Evolutionary conservation across 495 filamentous ascomycete genomes (phyloP).

Genomic region (Tuber melanosporum): DNA sequence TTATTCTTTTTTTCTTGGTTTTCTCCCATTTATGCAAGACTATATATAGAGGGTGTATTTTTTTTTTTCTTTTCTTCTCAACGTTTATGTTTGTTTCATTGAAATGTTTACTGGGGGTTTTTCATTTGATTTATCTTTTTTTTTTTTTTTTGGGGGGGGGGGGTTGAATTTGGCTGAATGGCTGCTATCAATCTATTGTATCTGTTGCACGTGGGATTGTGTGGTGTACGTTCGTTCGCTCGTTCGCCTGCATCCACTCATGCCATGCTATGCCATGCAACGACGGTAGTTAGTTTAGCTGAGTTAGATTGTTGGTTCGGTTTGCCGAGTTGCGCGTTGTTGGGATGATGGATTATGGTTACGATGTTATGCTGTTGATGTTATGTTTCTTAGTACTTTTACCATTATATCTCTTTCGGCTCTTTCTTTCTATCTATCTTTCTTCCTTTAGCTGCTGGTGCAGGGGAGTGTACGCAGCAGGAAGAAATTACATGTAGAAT

Average conservation of each 20-base stretch:
- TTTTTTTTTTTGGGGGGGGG: background rate
- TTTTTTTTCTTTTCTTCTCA: background rate
- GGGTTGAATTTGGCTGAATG: background rate
- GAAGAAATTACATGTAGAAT: background rate
- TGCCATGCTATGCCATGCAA: slow-evolving; percentile 2
- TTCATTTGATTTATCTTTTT: background rate
- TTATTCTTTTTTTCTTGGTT: background rate
- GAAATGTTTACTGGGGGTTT: background rate
- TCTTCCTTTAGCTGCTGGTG: background rate
- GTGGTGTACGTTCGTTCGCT: background rate
- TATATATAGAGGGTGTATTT: background rate
- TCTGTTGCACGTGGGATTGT: slow-evolving; percentile 2
- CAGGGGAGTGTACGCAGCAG: background rate
- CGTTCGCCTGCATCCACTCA: slow-evolving; percentile 1
- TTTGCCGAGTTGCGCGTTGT: background rate
- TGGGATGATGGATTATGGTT: background rate
- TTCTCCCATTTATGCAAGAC: background rate
- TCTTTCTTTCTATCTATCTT: background rate
- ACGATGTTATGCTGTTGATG: slow-evolving; percentile 1
- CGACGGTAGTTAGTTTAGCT: background rate
- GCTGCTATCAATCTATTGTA: background rate
- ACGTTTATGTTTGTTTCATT: background rate
- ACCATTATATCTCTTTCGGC: background rate
- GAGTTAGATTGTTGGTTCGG: background rate
- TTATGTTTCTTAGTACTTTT: background rate